Evolutionary conservation across 2,329 filamentous ascomycete genomes (phyloP).

Genomic region (Hortaea werneckii): DNA sequence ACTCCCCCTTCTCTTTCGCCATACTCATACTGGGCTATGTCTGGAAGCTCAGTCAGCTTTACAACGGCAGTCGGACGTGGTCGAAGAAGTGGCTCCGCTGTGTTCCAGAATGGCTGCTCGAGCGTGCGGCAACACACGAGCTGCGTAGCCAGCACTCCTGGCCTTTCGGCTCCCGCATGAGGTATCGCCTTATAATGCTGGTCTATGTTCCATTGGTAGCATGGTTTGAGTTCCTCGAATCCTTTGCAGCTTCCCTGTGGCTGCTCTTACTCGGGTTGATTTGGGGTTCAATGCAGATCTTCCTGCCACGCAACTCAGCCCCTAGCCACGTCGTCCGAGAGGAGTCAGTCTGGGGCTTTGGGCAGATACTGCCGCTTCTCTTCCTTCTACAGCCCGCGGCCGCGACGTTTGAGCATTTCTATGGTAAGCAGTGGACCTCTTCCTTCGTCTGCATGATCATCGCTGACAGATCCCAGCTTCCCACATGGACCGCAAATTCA

Average conservation of each 20-base stretch:
- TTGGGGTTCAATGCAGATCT: slow-evolving; percentile 1
- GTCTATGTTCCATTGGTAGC: not conserved
- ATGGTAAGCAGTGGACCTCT: not conserved
- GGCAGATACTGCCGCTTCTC: slow-evolving; percentile 1
- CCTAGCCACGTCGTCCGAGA: not conserved
- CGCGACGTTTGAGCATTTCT: not conserved
- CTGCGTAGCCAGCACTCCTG: not conserved
- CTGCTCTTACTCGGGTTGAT: not conserved
- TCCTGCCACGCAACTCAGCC: not conserved
- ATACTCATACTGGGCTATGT: slow-evolving; percentile 17
- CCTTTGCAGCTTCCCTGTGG: slow-evolving; percentile 2
- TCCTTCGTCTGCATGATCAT: not conserved
- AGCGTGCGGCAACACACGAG: not conserved
- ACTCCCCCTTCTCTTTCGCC: slow-evolving; percentile 12
- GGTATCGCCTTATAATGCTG: not conserved
- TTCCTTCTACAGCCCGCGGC: not conserved
- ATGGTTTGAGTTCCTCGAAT: not conserved
- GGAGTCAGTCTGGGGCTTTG: slow-evolving; percentile 1
- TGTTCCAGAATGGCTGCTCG: not conserved
- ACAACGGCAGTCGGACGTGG: not conserved
- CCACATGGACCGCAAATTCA: not conserved
- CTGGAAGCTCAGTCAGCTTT: slow-evolving; percentile 18
- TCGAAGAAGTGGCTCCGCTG: not conserved
- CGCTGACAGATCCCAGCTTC: not conserved
- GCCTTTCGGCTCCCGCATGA: not conserved